Base-by-base conservation (phyloP, 2,329 filamentous ascomycete species). In the Aspergillus unguis region DNA sequence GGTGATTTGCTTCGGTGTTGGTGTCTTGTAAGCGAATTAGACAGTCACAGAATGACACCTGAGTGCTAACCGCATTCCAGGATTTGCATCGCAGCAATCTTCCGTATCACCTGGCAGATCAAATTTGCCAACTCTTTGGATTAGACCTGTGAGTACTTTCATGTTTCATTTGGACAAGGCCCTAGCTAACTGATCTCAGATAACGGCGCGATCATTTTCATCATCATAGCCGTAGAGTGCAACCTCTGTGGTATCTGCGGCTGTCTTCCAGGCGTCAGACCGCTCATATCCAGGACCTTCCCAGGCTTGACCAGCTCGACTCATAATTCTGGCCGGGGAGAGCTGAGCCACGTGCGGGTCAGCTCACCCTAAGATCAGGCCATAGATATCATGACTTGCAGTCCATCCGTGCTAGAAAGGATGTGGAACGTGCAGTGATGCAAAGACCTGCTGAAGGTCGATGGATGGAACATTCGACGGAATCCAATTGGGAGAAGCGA, bases 61-160 rank as follows among this genome's bases (percentile, higher is more conserved):
- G 32, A 33, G 32, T 33, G 5, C 42, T 50, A n/a, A 45, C 27
- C 31, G 5, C 28, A 38, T 4, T 11, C 26, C n/a, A 51, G 43
- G 25, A 51, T 51, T 17, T 51, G 49, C 29, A 46, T 51, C 11
- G 49, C 49, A 27, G 49, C 42, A 2, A 23, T 51, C 8, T 5
- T 51, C 31, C 49, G 43, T n/a, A 51, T 51, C 11, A 51, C 49
- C 17, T 51, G 42, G 36, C 49, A 51, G 11, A 36, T 45, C 25
- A 51, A 29, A 28, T 51, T 46, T 26, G 49, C 49, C 6, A n/a
- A 35, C 9, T 51, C 49, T 25, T 51, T 35, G 49, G 49, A 51
- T 40, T 43, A 51, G n/a, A 33, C 42, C 2, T 46, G 43, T 51
- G 28, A 27, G 35, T 11, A 10, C 11, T 41, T 29, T 23, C n/a